These are phyloP conservation scores for Thielaviopsis populi DNA, from an alignment of 2,329 filamentous ascomycete genomes.

Conservation along the genomic window DNA sequence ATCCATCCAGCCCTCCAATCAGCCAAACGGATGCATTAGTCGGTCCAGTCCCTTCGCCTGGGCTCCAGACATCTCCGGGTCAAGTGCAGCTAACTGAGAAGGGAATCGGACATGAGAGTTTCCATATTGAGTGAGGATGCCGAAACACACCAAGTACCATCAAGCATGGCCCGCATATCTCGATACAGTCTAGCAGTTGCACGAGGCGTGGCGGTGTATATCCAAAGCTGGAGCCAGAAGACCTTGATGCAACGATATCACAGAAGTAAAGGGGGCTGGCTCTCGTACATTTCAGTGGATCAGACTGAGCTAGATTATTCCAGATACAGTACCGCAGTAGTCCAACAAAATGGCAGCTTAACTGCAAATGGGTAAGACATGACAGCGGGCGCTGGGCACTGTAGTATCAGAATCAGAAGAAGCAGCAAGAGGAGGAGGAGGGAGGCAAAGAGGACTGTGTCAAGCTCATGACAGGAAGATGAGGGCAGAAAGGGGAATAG, in stretches of 20 bases:
- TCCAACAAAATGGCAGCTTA: neutral
- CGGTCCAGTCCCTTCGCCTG: neutral
- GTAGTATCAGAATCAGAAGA: neutral
- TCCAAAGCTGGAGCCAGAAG: neutral
- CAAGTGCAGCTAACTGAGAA: neutral
- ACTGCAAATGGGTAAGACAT: neutral
- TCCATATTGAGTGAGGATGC: neutral
- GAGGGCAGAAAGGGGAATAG: neutral
- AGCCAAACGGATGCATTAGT: neutral
- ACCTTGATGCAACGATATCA: neutral
- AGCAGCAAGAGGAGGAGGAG: too few species aligned
- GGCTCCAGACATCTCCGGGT: neutral
- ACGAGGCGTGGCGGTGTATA: neutral
- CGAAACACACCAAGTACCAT: slow-evolving; percentile 3
- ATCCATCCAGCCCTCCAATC: neutral
- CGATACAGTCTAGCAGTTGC: slow-evolving; percentile 6
- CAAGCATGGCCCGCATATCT: slow-evolving; percentile 14
- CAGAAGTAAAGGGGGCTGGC: too few species aligned
- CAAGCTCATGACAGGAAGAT: neutral
- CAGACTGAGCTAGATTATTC: neutral
- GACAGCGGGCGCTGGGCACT: neutral
- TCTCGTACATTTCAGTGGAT: neutral
- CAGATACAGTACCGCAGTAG: neutral
- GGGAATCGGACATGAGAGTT: neutral
- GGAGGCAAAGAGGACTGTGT: neutral